Evolutionary conservation across 768 basidiomycete genomes (phyloP).

Genomic region (Neoboletus brunneissimus): DNA sequence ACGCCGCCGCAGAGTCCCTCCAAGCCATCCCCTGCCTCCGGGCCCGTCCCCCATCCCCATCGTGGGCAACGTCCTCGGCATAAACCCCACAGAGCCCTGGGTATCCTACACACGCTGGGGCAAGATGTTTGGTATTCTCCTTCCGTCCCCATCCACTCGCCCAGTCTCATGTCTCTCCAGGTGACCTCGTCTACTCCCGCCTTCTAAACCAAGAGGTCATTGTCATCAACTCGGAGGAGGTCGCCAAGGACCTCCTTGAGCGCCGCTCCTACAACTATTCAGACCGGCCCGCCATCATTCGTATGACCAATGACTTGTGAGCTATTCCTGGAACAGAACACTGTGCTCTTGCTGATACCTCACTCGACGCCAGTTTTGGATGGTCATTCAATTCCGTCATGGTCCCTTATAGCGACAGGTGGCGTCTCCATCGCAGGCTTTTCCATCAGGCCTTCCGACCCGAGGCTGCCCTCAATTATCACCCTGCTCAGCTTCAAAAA

Average conservation of each 20-base stretch:
- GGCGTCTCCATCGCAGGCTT: constrained; percentile 30
- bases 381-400: constrained; percentile 31
- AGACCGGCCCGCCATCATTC: constrained; percentile 36
- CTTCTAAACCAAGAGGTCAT: constrained; percentile 38
- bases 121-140: constrained; percentile 25
- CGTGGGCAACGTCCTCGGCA: constrained; percentile 29
- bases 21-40: constrained; percentile 38
- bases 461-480: constrained; percentile 19
- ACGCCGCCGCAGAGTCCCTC: background rate
- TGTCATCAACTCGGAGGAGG: constrained; percentile 40
- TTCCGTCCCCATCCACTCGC: constrained; percentile 11
- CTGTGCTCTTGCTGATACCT: background rate
- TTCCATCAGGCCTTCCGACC: constrained; percentile 29
- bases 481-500: constrained; percentile 24
- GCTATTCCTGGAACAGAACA: background rate
- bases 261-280: constrained; percentile 45
- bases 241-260: constrained; percentile 43
- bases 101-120: constrained; percentile 33
- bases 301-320: constrained; percentile 32
- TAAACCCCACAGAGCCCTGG: constrained; percentile 31
- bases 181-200: constrained; percentile 38
- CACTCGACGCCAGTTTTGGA: constrained; percentile 19
- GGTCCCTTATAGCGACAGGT: constrained; percentile 27
- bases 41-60: constrained; percentile 48
- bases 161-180: constrained; percentile 11